Evolutionary conservation across 129 eudicot genomes (phyloP).

Genomic region (Mikania micrantha): DNA sequence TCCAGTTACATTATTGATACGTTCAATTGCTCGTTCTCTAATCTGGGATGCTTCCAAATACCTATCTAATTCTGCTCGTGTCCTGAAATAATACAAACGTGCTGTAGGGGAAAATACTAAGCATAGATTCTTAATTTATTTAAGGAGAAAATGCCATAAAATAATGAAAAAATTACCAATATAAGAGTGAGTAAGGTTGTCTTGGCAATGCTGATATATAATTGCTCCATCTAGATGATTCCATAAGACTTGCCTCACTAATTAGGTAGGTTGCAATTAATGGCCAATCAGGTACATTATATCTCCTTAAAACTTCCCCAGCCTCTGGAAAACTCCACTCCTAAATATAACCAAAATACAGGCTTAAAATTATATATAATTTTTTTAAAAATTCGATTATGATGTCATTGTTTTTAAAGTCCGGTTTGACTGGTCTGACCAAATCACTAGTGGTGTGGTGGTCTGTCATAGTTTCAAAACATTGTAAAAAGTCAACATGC

Average conservation of each 20-base stretch:
- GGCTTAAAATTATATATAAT: too few relatives aligned
- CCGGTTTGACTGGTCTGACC: too few relatives aligned
- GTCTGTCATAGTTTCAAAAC: too few relatives aligned
- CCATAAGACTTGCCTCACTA: slow-evolving; percentile 72
- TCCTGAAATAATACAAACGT: slow-evolving; percentile 77
- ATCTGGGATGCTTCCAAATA: slow-evolving; percentile 93
- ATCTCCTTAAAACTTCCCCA: slow-evolving; percentile 63
- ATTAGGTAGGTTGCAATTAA: slow-evolving; percentile 86
- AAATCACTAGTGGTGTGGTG: too few relatives aligned
- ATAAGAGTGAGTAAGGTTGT: slow-evolving; percentile 91
- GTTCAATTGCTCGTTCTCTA: slow-evolving; percentile 82
- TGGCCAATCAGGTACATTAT: slow-evolving; percentile 96
- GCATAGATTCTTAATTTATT: slow-evolving; percentile 33
- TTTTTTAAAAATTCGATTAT: too few relatives aligned
- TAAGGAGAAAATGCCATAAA: neutral
- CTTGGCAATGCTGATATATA: slow-evolving; percentile 92
- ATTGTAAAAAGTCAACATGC: neutral
- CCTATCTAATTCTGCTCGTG: slow-evolving; percentile 81
- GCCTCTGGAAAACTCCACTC: slow-evolving; percentile 87
- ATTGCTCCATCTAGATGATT: slow-evolving; percentile 81
- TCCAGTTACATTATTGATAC: slow-evolving; percentile 81
- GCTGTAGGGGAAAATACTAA: slow-evolving; percentile 74
- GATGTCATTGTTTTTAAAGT: too few relatives aligned
- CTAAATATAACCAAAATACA: slow-evolving; percentile 41
- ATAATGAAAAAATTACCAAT: slow-evolving; percentile 49